These are phyloP conservation scores for Coemansia sp. DNA, from an alignment of 192 early-diverging fungal species.

Conservation along the genomic window DNA sequence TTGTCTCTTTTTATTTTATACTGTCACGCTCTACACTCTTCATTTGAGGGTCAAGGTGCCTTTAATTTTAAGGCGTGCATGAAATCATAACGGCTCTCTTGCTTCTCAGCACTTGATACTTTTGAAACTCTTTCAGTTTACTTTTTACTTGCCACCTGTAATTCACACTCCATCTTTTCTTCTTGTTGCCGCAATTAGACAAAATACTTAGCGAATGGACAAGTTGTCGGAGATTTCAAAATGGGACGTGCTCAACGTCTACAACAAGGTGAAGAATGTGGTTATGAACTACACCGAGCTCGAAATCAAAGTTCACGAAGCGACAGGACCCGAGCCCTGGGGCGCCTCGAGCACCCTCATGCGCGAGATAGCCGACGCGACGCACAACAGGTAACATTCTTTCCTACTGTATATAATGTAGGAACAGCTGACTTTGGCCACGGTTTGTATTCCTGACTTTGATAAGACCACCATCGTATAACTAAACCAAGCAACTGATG, in stretches of 20 bases:
- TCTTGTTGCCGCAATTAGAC: neutral
- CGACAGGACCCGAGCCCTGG: constrained; percentile 92
- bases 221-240: constrained; percentile 55
- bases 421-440: neutral
- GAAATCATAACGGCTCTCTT: neutral
- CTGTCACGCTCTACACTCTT: no score
- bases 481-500: no score
- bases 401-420: neutral
- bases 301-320: constrained; percentile 89
- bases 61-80: neutral
- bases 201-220: constrained; percentile 19
- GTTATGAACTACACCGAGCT: constrained; percentile 93
- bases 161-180: no score
- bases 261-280: constrained; percentile 74
- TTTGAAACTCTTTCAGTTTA: neutral
- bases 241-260: constrained; percentile 60
- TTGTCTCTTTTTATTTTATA: neutral
- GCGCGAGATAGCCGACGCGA: constrained; percentile 91
- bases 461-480: no score
- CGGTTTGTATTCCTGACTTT: no score
- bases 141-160: neutral
- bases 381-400: constrained; percentile 68
- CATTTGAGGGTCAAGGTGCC: no score
- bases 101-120: neutral
- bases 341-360: constrained; percentile 92